Percentiles rank a stretch among this genome's conserved stretches.
Conservation (phyloP, 2,329 filamentous ascomycete genomes). For the Ophiostoma himal-ulmi region DNA sequence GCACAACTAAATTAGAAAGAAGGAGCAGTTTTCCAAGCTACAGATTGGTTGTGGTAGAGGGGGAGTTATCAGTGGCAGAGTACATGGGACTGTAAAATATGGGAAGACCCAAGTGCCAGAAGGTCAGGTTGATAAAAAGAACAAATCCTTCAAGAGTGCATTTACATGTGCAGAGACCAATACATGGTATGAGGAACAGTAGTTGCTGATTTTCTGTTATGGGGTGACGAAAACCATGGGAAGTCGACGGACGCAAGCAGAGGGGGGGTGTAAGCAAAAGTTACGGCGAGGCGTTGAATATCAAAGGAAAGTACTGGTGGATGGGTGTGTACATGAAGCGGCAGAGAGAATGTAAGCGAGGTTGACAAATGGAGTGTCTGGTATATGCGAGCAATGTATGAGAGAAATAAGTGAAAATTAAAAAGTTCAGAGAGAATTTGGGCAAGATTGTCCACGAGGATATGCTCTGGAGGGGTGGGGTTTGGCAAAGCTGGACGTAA, state of each 20-base stretch:
- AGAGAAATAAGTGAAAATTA: neutral
- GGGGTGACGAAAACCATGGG: neutral
- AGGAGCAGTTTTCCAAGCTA: neutral
- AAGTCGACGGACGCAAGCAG: neutral
- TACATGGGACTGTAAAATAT: neutral
- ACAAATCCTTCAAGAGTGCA: neutral
- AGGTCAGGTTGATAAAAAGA: neutral
- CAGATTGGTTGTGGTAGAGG: neutral
- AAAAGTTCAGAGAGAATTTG: neutral
- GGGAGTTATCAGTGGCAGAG: neutral
- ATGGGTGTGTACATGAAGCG: constrained; percentile 20
- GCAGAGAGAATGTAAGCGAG: constrained; percentile 9
- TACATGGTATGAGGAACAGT: neutral
- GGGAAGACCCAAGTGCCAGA: neutral
- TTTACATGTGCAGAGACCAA: neutral
- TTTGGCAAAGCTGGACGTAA: neutral
- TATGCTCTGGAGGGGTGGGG: neutral
- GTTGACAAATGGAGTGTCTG: neutral
- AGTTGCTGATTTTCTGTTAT: neutral
- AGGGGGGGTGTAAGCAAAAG: neutral
- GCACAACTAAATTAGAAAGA: neutral
- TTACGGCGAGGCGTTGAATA: neutral
- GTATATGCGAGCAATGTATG: neutral
- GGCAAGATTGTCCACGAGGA: neutral
- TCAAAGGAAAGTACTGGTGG: constrained; percentile 5